Evolutionary conservation across 805 yeast species (phyloP).

Genomic region (Candida krabiensis): DNA sequence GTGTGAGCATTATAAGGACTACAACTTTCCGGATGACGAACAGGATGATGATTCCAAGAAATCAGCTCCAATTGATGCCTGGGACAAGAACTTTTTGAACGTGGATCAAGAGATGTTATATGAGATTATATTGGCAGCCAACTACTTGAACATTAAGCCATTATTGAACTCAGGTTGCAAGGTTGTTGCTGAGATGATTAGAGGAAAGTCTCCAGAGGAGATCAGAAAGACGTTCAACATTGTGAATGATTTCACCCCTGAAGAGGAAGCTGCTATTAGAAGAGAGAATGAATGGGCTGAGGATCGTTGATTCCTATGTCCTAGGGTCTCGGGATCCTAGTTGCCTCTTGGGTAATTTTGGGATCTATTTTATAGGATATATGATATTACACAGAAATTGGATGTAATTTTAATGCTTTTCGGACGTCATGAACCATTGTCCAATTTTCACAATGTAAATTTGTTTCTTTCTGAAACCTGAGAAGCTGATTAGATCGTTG

Average conservation of each 20-base stretch:
- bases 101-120: constrained; percentile 91
- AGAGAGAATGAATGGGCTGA: constrained; percentile 93
- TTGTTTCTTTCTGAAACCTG: too few relatives aligned
- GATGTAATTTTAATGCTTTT: too few relatives aligned
- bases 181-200: constrained; percentile 80
- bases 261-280: constrained; percentile 84
- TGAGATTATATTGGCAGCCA: constrained; percentile 80
- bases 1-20: constrained; percentile 92
- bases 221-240: constrained; percentile 78
- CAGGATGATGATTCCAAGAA: constrained; percentile 83
- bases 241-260: constrained; percentile 81
- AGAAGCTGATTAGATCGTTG: too few relatives aligned
- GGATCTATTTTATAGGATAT: too few relatives aligned
- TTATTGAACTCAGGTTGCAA: constrained; percentile 77
- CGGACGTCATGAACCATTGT: too few relatives aligned
- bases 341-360: too few relatives aligned
- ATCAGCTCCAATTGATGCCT: constrained; percentile 88
- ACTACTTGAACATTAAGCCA: constrained; percentile 73
- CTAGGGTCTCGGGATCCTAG: too few relatives aligned
- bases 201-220: constrained; percentile 78
- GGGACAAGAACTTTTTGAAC: constrained; percentile 93
- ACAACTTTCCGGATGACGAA: constrained; percentile 69
- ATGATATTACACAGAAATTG: too few relatives aligned
- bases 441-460: too few relatives aligned
- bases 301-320: constrained; percentile 65